Conservation (phyloP, 306 rosid genomes). For the Vigna unguiculata region DNA sequence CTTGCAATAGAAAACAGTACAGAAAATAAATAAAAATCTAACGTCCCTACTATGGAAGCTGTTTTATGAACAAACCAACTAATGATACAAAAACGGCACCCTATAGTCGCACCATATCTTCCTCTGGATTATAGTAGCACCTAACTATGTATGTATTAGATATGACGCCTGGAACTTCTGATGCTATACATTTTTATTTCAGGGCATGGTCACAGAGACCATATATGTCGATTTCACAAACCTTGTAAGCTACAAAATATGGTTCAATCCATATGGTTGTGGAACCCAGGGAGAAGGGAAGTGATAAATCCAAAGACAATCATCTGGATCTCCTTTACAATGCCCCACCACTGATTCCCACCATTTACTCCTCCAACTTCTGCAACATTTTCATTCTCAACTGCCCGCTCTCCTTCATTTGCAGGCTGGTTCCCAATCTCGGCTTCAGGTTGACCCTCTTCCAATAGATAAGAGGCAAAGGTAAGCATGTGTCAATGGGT, state of each 20-base stretch:
- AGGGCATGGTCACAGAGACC: constrained; percentile 1
- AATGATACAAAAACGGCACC: constrained; percentile 51
- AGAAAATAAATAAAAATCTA: not conserved
- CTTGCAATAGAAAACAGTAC: constrained; percentile 3
- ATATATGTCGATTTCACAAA: not conserved
- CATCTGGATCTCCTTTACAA: constrained; percentile 92
- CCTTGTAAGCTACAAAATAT: constrained; percentile 19
- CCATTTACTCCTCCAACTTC: constrained; percentile 68
- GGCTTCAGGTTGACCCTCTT: constrained; percentile 73
- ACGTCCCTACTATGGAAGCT: constrained; percentile 22
- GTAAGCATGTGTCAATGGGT: constrained; percentile 13
- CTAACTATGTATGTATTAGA: constrained; percentile 41
- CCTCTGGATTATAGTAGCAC: constrained; percentile 39
- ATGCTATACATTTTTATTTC: constrained; percentile 46
- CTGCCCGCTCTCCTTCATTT: constrained; percentile 56
- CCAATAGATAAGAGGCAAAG: constrained; percentile 35
- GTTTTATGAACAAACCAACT: constrained; percentile 46
- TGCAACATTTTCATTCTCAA: constrained; percentile 66
- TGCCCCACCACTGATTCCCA: constrained; percentile 91
- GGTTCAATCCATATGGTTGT: constrained; percentile 76
- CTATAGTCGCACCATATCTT: constrained; percentile 45
- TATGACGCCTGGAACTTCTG: constrained; percentile 43
- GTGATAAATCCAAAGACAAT: constrained; percentile 95
- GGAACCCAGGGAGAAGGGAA: constrained; percentile 95
- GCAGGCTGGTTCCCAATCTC: constrained; percentile 63